Evolutionary conservation across 2,329 filamentous ascomycete species (phyloP).

Genomic region (Cytospora piceicola): DNA sequence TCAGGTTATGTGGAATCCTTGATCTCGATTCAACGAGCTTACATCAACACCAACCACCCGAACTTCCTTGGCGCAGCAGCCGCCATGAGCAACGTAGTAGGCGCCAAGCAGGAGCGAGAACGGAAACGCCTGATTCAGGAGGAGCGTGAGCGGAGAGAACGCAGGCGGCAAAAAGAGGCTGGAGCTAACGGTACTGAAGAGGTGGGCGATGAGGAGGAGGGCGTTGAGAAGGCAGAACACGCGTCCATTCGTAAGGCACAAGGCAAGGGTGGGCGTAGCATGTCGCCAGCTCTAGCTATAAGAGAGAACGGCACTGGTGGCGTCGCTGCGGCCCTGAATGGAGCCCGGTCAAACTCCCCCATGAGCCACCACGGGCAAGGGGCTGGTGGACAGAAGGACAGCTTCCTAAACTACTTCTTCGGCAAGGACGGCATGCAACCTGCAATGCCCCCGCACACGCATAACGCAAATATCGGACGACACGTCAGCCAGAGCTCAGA

Average conservation of each 20-base stretch:
- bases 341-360: constrained; percentile 63
- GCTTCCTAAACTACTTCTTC: constrained; percentile 98
- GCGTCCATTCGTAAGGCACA: constrained; percentile 65
- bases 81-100: constrained; percentile 96
- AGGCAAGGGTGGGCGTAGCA: constrained; percentile 69
- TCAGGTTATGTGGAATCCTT: constrained; percentile 93
- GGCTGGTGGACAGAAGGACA: constrained; percentile 73
- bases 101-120: constrained; percentile 92
- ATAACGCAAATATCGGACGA: constrained; percentile 49
- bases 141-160: constrained; percentile 84
- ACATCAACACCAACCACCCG: constrained; percentile 99
- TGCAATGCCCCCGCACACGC: constrained; percentile 45
- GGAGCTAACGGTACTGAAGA: constrained; percentile 76
- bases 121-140: constrained; percentile 78
- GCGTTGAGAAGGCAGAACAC: constrained; percentile 57
- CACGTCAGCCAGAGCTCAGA: constrained; percentile 81
- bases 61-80: constrained; percentile 97
- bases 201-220: constrained; percentile 51
- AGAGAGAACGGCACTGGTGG: constrained; percentile 67
- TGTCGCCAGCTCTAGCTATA: constrained; percentile 81
- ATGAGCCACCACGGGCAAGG: constrained; percentile 63
- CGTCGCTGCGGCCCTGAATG: constrained; percentile 70
- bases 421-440: constrained; percentile 79
- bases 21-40: constrained; percentile 95
- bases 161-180: constrained; percentile 79